Base-by-base conservation (phyloP, 345 rosid genomes). In the Barbarea vulgaris region DNA sequence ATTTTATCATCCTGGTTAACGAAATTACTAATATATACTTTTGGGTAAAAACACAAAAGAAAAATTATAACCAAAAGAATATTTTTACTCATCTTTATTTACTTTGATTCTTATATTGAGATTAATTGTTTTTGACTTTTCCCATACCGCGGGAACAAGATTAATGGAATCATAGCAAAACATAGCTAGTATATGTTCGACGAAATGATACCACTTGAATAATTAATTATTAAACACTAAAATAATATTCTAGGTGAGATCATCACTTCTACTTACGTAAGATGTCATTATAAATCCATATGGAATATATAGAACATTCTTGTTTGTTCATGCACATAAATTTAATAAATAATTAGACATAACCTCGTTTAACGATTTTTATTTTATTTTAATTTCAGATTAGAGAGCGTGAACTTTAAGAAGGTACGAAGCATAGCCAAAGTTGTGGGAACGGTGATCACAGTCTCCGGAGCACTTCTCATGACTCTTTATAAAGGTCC, bases 401-500 rank as follows among this genome's bases (percentile, higher is more conserved):
- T 94, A 64, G 98, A 94, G 69, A 86, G 19, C 3, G 89, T 94
- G 7, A 87, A 90, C 53, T 50, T 84, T 27, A 90, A 81, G 86
- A 90, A 81, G 79, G 42, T 84, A 28, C 83, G 70, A 22, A 89
- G 97, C 77, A 56, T 86, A 58, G 96, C 97, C 3, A 94, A 94
- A 82, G 81, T 91, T 12, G 41, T 90, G 6, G 98, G 98, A 63
- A 94, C 98, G 5, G 81, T 55, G 5, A 80, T 94, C 51, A 90
- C 93, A 9, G 91, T 91, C 11, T 74, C 79, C 3, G 98, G 98
- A 72, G 97, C 98, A 28, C 81, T 90, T 85, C 88, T 90, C 41
- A 94, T 94, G 98, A 94, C 97, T 30, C 64, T 94, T 37, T 88
- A 87, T 87, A 91, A 89, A 85, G 98, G 98, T 59, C 98, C 97